Conservation (phyloP, 139 green algal species). For the Auxenochlorella pyrenoidosa region DNA sequence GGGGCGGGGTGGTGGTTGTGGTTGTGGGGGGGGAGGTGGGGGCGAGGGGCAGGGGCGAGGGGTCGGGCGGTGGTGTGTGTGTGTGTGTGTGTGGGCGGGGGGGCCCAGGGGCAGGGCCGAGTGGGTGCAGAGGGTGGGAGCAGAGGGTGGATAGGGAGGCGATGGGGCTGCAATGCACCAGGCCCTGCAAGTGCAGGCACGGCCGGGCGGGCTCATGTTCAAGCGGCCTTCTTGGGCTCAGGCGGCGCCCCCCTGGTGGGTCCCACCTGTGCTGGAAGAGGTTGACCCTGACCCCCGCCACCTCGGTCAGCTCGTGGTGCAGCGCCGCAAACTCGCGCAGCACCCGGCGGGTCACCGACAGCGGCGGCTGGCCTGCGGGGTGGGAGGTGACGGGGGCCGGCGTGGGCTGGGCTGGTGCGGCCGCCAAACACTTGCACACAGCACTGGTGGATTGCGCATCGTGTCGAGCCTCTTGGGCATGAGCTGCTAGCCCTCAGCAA, state of each 20-base stretch:
- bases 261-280: slow-evolving; percentile 53
- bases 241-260: not conserved
- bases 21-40: not conserved
- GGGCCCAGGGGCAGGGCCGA: too few relatives aligned
- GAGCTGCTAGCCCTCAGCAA: too few relatives aligned
- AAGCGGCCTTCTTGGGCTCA: not conserved
- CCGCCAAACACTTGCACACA: not conserved
- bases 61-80: slow-evolving; percentile 41
- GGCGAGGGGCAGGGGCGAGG: not conserved
- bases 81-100: too few relatives aligned
- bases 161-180: too few relatives aligned
- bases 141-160: too few relatives aligned
- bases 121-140: too few relatives aligned
- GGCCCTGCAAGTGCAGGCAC: not conserved
- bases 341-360: slow-evolving; percentile 49
- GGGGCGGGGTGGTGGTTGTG: slow-evolving; percentile 38
- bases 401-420: too few relatives aligned
- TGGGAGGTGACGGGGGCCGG: not conserved
- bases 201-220: too few relatives aligned
- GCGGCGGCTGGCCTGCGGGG: slow-evolving; percentile 26
- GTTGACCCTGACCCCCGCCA: slow-evolving; percentile 62
- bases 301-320: slow-evolving; percentile 82
- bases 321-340: slow-evolving; percentile 84
- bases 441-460: too few relatives aligned
- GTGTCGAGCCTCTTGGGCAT: too few relatives aligned